Conservation (phyloP, 2,329 filamentous ascomycete genomes). For the Botrytis hyacinthi region DNA sequence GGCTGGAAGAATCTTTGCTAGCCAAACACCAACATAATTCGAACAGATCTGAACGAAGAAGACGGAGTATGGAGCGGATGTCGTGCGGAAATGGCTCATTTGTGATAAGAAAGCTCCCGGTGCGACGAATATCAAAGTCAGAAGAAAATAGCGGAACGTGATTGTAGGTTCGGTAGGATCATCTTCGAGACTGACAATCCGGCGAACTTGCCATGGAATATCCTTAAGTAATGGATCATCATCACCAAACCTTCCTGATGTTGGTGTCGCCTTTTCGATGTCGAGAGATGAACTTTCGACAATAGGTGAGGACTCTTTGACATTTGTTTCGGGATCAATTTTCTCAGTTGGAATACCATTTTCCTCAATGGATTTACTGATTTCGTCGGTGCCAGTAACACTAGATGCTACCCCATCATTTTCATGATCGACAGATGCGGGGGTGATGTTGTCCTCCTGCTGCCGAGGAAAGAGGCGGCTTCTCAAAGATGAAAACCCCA, state of each 20-base stretch:
- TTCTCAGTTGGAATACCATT: neutral
- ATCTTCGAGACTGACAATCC: conserved; percentile 56
- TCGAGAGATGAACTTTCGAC: conserved; percentile 41
- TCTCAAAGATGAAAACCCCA: conserved; percentile 9
- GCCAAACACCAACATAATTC: conserved; percentile 47
- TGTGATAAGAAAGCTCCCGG: conserved; percentile 58
- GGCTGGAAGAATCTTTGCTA: conserved; percentile 46
- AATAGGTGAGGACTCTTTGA: conserved; percentile 26
- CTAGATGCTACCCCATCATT: conserved; percentile 4
- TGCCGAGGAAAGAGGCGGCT: conserved; percentile 10
- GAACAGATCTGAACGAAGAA: conserved; percentile 58
- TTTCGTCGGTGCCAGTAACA: conserved; percentile 13
- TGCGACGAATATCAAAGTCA: conserved; percentile 53
- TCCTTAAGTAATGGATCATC: conserved; percentile 52
- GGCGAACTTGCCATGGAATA: conserved; percentile 54
- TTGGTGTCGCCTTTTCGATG: conserved; percentile 12
- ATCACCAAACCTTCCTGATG: conserved; percentile 35
- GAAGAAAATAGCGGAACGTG: conserved; percentile 59
- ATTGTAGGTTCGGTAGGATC: conserved; percentile 55
- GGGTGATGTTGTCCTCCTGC: neutral
- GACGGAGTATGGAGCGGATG: conserved; percentile 52
- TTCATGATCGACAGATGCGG: neutral
- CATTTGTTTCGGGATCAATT: neutral
- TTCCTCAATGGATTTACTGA: conserved; percentile 10
- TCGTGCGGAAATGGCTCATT: conserved; percentile 57